Conservation (phyloP, 2,329 filamentous ascomycete genomes). For the Tolypocladium paradoxum region DNA sequence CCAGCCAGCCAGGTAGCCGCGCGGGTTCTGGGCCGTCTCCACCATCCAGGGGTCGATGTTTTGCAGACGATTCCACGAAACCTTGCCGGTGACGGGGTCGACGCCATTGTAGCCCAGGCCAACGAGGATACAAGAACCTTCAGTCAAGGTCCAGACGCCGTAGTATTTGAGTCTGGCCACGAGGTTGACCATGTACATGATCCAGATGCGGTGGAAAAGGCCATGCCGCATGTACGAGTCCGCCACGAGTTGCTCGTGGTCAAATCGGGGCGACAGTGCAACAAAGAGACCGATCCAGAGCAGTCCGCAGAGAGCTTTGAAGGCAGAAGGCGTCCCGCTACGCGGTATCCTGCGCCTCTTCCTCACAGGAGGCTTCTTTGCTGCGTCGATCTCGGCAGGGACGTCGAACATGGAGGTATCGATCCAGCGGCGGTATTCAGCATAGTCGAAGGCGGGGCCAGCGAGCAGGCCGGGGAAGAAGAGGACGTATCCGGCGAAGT, state of each 20-base stretch:
- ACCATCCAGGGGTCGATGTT: conserved; percentile 83
- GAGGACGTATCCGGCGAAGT: conserved; percentile 83
- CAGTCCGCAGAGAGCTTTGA: conserved; percentile 64
- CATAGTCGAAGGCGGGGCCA: conserved; percentile 89
- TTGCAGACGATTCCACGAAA: conserved; percentile 77
- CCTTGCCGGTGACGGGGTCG: conserved; percentile 71
- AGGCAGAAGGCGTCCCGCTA: conserved; percentile 72
- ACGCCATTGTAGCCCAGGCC: conserved; percentile 92
- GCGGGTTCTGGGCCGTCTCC: conserved; percentile 86
- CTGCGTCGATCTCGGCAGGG: conserved; percentile 67
- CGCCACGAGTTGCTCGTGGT: conserved; percentile 50
- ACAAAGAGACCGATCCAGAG: conserved; percentile 74
- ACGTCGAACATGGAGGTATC: conserved; percentile 91
- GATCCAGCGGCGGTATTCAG: conserved; percentile 85
- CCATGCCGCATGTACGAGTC: conserved; percentile 56
- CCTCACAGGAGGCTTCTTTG: conserved; percentile 73
- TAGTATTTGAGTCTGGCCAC: conserved; percentile 89
- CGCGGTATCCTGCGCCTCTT: conserved; percentile 89
- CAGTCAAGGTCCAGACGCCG: conserved; percentile 85
- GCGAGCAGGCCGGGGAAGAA: conserved; percentile 90
- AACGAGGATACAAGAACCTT: conserved; percentile 87
- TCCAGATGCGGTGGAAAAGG: conserved; percentile 63
- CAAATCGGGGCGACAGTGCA: conserved; percentile 58
- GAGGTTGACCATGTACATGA: conserved; percentile 75
- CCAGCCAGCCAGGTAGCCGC: conserved; percentile 84